These are phyloP conservation scores for Colletotrichum sublineola DNA, from an alignment of 2,329 filamentous ascomycete species.

Conservation along the genomic window DNA sequence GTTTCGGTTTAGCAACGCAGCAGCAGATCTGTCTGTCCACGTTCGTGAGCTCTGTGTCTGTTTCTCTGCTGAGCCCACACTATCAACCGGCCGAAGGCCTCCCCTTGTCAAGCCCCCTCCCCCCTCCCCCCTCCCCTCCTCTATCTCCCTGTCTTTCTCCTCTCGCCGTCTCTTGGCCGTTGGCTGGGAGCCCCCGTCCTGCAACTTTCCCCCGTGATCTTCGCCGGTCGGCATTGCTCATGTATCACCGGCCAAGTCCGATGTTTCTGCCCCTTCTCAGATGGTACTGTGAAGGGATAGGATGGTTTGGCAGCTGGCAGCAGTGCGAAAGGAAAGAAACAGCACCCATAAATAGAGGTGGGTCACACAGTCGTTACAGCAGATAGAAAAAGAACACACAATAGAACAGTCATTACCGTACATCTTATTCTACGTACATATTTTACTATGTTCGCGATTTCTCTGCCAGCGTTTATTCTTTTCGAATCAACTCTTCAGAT, in stretches of 20 bases:
- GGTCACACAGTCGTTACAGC: too few relatives aligned
- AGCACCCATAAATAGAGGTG: too few relatives aligned
- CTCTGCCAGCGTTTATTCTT: too few relatives aligned
- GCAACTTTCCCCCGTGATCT: neutral
- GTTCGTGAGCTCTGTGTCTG: neutral
- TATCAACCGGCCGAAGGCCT: neutral
- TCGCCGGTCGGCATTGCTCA: conserved; percentile 11
- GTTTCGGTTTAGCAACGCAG: conserved; percentile 26
- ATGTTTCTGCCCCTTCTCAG: conserved; percentile 22
- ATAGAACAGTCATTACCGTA: too few relatives aligned
- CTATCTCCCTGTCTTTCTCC: neutral
- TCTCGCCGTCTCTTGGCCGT: neutral
- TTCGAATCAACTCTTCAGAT: too few relatives aligned
- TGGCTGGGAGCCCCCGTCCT: neutral
- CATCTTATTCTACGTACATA: too few relatives aligned
- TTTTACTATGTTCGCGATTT: too few relatives aligned
- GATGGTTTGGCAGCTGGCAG: too few relatives aligned
- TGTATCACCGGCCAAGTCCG: conserved; percentile 11
- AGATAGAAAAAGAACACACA: too few relatives aligned
- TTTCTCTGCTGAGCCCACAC: conserved; percentile 8
- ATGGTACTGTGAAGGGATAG: too few relatives aligned
- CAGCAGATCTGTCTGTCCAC: conserved; percentile 3
- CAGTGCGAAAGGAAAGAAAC: too few relatives aligned
- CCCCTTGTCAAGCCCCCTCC: neutral
- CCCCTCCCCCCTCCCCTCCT: neutral